Conservation (phyloP, 192 early-diverging fungal genomes). For the Entomortierella chlamydospora region DNA sequence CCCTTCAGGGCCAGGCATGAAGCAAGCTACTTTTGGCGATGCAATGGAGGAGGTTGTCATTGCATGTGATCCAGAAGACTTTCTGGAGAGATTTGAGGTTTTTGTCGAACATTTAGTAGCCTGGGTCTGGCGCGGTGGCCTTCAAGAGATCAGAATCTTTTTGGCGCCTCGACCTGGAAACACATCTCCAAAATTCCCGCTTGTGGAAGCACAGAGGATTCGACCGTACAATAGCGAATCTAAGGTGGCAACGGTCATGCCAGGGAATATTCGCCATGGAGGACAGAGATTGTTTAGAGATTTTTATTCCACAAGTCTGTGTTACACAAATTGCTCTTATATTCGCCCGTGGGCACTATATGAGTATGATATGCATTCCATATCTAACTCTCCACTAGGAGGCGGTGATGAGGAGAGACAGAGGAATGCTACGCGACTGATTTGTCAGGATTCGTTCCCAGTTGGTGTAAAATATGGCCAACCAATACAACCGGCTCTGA, state of each 20-base stretch:
- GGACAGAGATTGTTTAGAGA: conserved; percentile 31
- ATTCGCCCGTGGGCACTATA: conserved; percentile 43
- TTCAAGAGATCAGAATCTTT: conserved; percentile 43
- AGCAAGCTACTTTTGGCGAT: background rate
- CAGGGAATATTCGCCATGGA: conserved; percentile 16
- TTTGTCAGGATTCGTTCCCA: conserved; percentile 32
- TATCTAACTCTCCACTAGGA: background rate
- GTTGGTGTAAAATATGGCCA: conserved; percentile 23
- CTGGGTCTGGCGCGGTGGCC: conserved; percentile 37
- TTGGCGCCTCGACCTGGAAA: conserved; percentile 13
- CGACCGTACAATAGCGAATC: conserved; percentile 22
- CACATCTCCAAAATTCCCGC: background rate
- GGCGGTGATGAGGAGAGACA: conserved; percentile 14
- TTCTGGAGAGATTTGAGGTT: conserved; percentile 29
- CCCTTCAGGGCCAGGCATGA: background rate
- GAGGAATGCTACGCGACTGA: conserved; percentile 24
- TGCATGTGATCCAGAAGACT: conserved; percentile 15
- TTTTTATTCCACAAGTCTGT: conserved; percentile 30
- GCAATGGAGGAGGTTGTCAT: conserved; percentile 17
- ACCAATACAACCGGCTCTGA: background rate
- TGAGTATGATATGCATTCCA: conserved; percentile 29
- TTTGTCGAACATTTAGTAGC: conserved; percentile 48
- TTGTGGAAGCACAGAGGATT: conserved; percentile 19
- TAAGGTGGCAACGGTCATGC: conserved; percentile 29
- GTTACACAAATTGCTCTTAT: conserved; percentile 43